A percentile compares a stretch with the other conserved stretches of the same genome.
Conservation (phyloP, 169 alveolate species). For the Plasmodium gallinaceum region DNA sequence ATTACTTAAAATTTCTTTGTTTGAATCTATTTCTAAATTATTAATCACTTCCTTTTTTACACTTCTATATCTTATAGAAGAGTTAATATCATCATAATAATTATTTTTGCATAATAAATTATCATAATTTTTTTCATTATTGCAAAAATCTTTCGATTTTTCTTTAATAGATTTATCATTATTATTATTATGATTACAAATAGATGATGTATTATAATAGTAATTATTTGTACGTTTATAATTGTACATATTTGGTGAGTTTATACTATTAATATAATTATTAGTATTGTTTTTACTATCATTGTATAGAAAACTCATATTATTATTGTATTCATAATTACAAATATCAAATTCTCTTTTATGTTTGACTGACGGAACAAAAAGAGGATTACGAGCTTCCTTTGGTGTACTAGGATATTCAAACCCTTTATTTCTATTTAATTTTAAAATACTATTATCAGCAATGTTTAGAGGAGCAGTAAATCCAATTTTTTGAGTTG, state of each 20-base stretch:
- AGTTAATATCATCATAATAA: background rate
- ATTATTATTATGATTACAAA: background rate
- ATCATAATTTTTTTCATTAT: background rate
- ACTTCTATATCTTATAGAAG: background rate
- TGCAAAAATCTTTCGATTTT: background rate
- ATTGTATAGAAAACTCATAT: background rate
- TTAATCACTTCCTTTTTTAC: background rate
- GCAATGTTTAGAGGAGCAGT: slow-evolving; percentile 79
- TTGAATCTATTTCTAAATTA: background rate
- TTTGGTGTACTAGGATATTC: slow-evolving; percentile 45
- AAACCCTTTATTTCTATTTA: slow-evolving; percentile 24
- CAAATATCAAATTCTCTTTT: slow-evolving; percentile 41
- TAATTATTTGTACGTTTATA: background rate
- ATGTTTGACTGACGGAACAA: slow-evolving; percentile 31
- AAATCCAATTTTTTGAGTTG: slow-evolving; percentile 83
- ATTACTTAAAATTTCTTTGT: background rate
- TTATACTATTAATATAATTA: background rate
- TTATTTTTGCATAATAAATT: no score
- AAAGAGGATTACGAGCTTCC: slow-evolving; percentile 25
- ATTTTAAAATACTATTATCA: slow-evolving; percentile 12
- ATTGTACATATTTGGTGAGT: background rate
- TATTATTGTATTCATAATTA: background rate
- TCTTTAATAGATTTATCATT: background rate
- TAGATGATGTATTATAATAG: background rate
- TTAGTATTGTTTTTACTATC: background rate